These are phyloP conservation scores for Scleroderma bovista DNA, from an alignment of 768 basidiomycete genomes.

Conservation along the genomic window DNA sequence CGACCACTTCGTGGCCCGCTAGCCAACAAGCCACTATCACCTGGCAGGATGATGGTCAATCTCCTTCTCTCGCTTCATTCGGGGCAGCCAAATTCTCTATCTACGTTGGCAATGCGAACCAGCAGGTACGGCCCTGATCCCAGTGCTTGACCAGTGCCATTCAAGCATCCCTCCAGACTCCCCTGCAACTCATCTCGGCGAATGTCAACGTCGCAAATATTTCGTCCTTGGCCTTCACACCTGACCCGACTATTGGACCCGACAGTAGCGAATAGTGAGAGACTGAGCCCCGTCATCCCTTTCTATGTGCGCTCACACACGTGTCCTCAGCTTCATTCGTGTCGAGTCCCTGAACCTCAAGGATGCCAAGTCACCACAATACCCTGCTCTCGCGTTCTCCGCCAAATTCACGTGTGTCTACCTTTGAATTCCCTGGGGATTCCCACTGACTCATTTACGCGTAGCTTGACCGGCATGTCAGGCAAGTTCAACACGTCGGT, in stretches of 20 bases:
- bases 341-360: conserved; percentile 54
- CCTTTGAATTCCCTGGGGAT: background rate
- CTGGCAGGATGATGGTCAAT: conserved; percentile 53
- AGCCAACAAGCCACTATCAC: conserved; percentile 44
- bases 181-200: conserved; percentile 45
- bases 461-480: conserved; percentile 64
- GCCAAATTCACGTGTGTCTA: conserved; percentile 64
- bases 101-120: conserved; percentile 54
- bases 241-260: conserved; percentile 48
- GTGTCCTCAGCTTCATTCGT: conserved; percentile 62
- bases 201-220: conserved; percentile 49
- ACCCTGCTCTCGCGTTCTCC: conserved; percentile 67
- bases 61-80: conserved; percentile 47
- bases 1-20: conserved; percentile 39
- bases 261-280: conserved; percentile 51
- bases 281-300: background rate
- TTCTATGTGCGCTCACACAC: background rate
- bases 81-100: conserved; percentile 50
- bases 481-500: conserved; percentile 58
- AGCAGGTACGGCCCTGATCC: conserved; percentile 46
- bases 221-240: conserved; percentile 45
- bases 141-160: background rate
- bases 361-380: conserved; percentile 47
- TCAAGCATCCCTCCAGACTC: conserved; percentile 37
- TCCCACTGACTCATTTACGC: background rate